A percentile compares a stretch with the other conserved stretches of the same genome.
Conservation (phyloP, 768 basidiomycete species). For the Dentipellis fragilis region DNA sequence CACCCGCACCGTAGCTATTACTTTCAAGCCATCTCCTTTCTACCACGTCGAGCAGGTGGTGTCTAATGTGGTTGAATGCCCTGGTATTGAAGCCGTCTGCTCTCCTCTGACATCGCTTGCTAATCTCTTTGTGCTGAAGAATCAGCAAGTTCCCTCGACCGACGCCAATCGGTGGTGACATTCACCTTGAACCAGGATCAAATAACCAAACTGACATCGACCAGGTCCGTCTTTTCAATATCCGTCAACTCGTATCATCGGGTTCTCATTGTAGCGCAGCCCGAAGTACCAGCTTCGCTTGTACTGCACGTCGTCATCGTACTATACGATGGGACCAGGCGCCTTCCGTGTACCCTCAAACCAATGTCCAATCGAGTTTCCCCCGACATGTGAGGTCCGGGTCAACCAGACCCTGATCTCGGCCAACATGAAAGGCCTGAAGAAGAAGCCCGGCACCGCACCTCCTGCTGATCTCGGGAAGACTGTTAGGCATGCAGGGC, state of each 20-base stretch:
- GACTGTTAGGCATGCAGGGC: slow-evolving; percentile 28
- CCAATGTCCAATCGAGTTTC: slow-evolving; percentile 82
- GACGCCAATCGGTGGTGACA: slow-evolving; percentile 47
- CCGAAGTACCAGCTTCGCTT: slow-evolving; percentile 72
- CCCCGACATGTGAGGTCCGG: slow-evolving; percentile 84
- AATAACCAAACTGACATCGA: slow-evolving; percentile 42
- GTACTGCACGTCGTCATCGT: slow-evolving; percentile 81
- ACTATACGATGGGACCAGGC: slow-evolving; percentile 40
- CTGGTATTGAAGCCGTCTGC: slow-evolving; percentile 36
- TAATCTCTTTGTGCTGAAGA: slow-evolving; percentile 30
- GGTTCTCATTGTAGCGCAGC: slow-evolving; percentile 24
- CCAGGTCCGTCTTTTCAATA: slow-evolving; percentile 19
- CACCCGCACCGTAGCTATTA: slow-evolving; percentile 37
- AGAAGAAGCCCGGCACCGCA: slow-evolving; percentile 91
- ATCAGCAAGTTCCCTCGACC: slow-evolving; percentile 69
- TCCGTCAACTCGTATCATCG: not conserved
- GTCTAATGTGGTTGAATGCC: slow-evolving; percentile 62
- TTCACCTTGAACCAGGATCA: slow-evolving; percentile 67
- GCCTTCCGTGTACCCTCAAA: slow-evolving; percentile 41
- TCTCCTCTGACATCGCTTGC: not conserved
- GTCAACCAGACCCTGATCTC: slow-evolving; percentile 61
- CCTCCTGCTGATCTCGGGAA: slow-evolving; percentile 71
- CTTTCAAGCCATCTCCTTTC: slow-evolving; percentile 77
- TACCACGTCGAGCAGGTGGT: slow-evolving; percentile 57
- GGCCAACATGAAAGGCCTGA: slow-evolving; percentile 81